These are phyloP conservation scores for Mortierella sp. DNA, from an alignment of 371 early-diverging fungal genomes.

Conservation along the genomic window DNA sequence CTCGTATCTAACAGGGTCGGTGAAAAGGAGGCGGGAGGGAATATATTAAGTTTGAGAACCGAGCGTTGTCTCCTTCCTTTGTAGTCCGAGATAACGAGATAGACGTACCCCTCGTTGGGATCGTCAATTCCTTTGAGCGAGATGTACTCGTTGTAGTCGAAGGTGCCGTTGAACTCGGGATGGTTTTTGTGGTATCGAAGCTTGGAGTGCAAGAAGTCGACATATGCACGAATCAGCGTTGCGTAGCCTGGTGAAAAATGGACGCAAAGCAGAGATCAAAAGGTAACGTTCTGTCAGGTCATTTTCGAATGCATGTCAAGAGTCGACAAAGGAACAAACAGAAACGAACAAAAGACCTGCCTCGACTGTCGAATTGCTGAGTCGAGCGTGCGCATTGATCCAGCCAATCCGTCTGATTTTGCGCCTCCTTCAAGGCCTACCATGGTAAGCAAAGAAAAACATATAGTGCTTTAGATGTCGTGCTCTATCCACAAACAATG, in stretches of 20 bases:
- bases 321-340: background rate
- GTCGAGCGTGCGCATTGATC: conserved; percentile 78
- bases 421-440: conserved; percentile 82
- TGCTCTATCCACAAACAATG: background rate
- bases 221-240: conserved; percentile 90
- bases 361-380: conserved; percentile 68
- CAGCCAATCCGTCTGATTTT: conserved; percentile 76
- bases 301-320: background rate
- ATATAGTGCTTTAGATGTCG: background rate
- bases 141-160: conserved; percentile 97
- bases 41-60: background rate
- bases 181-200: conserved; percentile 92
- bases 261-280: background rate
- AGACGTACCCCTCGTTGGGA: conserved; percentile 94
- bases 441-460: background rate
- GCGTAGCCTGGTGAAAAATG: conserved; percentile 76
- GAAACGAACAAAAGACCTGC: conserved; percentile 10
- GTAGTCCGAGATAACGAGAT: background rate
- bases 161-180: conserved; percentile 94
- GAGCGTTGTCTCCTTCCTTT: background rate
- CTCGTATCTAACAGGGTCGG: conserved; percentile 74
- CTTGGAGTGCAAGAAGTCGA: conserved; percentile 90
- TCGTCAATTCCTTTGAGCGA: conserved; percentile 94
- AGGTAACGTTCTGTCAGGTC: background rate
- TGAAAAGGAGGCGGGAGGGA: background rate